Conservation (phyloP, 2,329 filamentous ascomycete genomes). For the Fusarium dimerum region DNA sequence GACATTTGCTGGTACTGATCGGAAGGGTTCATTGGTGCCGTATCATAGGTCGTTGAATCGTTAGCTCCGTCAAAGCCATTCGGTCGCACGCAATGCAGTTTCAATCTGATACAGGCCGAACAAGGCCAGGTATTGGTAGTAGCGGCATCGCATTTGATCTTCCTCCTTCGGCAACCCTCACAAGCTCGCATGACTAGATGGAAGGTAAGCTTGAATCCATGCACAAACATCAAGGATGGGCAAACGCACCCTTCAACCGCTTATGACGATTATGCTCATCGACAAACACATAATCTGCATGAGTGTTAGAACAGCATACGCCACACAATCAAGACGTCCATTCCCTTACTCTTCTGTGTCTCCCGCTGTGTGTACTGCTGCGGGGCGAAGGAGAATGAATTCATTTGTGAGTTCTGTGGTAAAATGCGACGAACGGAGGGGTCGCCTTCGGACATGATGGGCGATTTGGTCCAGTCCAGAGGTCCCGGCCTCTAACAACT, state of each 20-base stretch:
- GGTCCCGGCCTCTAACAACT: constrained; percentile 26
- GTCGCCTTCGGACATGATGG: constrained; percentile 61
- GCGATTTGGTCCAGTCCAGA: constrained; percentile 14
- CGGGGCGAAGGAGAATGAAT: constrained; percentile 75
- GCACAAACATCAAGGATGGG: not conserved
- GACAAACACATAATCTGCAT: constrained; percentile 93
- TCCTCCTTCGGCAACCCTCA: constrained; percentile 89
- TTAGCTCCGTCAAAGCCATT: constrained; percentile 65
- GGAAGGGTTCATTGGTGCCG: constrained; percentile 32
- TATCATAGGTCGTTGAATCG: constrained; percentile 37
- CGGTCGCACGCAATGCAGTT: constrained; percentile 89
- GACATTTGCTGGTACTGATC: constrained; percentile 51
- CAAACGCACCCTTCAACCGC: constrained; percentile 77
- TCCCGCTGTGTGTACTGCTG: constrained; percentile 59
- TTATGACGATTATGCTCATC: constrained; percentile 99
- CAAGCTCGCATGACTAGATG: constrained; percentile 88
- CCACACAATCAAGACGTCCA: not conserved
- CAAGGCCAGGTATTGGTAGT: constrained; percentile 98
- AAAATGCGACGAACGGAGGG: constrained; percentile 61
- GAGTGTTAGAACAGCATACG: constrained; percentile 16
- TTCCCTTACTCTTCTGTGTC: constrained; percentile 76
- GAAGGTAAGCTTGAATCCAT: constrained; percentile 1
- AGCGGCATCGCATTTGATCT: constrained; percentile 97
- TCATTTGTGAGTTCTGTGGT: constrained; percentile 63
- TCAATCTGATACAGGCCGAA: constrained; percentile 87